Base-by-base conservation (phyloP, 306 rosid species). In the Cucumis melo region DNA sequence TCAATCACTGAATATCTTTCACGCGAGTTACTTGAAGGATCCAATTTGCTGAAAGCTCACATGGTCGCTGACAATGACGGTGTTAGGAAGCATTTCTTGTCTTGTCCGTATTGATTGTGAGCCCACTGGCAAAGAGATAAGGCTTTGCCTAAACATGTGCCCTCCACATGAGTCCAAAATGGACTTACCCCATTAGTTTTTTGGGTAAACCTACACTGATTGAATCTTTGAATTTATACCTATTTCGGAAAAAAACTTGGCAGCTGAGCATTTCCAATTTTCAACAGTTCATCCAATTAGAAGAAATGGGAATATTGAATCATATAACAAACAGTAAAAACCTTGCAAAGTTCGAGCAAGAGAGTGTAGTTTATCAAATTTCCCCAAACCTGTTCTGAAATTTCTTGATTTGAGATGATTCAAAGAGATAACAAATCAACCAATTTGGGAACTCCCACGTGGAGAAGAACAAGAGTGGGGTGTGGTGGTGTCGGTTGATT, bases 21-120 rank as follows among this genome's bases (percentile, higher is more conserved):
- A 70, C 54, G 61, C 61, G 74, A 80, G 73, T 39, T 27, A 78
- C 19, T 66, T 44, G 75, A 67, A 72, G 81, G 58, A 51, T 82
- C 24, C 81, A 74, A 34, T 76, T 79, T 77, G 64, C 65, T 9
- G 84, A 39, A 72, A 72, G 76, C 63, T 82, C 86, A 80, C 86
- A 84, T 77, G 78, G 51, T 12, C 42, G 63, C 36, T 70, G 78
- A 73, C 55, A 64, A 83, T 32, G 68, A 88, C 32, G 79, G 81
- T 80, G 84, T 83, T 82, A 87, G 84, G 79, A 64, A 79, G 77
- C 86, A 73, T 78, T 73, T 48, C 44, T 81, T 70, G 80, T 51
- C 54, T 11, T 51, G 34, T 11, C 36, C 8, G 36, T 68, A 68
- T 42, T 70, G 58, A 70, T 32, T 44, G 20, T 32, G 76, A 76